Evolutionary conservation across 1,284 basidiomycete species (phyloP).

Genomic region (Melanopsichium pennsylvanicum): DNA sequence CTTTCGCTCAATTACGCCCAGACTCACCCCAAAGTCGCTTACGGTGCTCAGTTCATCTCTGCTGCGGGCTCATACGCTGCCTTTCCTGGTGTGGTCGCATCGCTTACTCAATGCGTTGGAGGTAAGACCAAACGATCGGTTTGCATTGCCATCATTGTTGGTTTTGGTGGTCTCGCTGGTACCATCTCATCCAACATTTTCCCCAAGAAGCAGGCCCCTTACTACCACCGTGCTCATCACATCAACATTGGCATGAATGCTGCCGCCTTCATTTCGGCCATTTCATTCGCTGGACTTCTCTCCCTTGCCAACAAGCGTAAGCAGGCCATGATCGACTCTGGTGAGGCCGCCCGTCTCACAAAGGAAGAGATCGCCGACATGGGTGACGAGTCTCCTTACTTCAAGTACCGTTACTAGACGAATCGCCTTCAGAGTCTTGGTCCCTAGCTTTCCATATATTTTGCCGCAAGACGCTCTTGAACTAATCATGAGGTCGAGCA

Average conservation of each 20-base stretch:
- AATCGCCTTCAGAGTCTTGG: no score
- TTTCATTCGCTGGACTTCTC: conserved; percentile 41
- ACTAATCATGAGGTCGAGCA: no score
- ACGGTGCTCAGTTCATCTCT: conserved; percentile 54
- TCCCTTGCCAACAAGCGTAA: conserved; percentile 42
- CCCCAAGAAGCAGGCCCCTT: conserved; percentile 44
- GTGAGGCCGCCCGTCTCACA: conserved; percentile 37
- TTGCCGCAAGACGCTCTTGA: no score
- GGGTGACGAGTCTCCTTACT: conserved; percentile 55
- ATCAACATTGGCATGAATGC: conserved; percentile 50
- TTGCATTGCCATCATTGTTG: conserved; percentile 52
- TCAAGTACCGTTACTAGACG: conserved; percentile 54
- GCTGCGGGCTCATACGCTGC: conserved; percentile 52
- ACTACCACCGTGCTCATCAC: conserved; percentile 50
- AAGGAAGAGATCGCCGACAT: conserved; percentile 45
- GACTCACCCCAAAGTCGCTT: conserved; percentile 38
- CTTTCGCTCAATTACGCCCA: conserved; percentile 36
- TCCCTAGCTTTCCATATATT: no score
- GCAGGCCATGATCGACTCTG: conserved; percentile 49
- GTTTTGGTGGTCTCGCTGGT: conserved; percentile 51
- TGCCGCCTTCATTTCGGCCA: conserved; percentile 34
- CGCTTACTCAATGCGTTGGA: conserved; percentile 47
- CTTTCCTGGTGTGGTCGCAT: conserved; percentile 51
- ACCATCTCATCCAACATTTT: conserved; percentile 56
- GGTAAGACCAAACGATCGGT: conserved; percentile 54